A percentile compares a stretch with the other conserved stretches of the same genome.
Evolutionary conservation across 176 grass and related monocot species (phyloP).

Genomic region (Aegilops longissima): DNA sequence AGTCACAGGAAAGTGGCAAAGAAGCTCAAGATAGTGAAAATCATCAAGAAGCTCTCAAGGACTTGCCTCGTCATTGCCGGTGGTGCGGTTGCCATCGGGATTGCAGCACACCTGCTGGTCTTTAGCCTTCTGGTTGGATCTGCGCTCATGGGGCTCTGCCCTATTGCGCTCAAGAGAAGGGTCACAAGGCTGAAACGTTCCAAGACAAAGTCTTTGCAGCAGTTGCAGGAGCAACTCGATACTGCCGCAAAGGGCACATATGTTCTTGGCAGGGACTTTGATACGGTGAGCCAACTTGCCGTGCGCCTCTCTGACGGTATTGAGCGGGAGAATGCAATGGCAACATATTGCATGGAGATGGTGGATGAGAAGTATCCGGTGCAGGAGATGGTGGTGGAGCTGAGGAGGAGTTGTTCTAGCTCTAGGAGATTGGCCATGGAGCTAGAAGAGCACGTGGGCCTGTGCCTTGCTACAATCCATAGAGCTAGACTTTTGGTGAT

Average conservation of each 20-base stretch:
- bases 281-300: slow-evolving; percentile 44
- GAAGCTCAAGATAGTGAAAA: slow-evolving; percentile 24
- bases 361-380: slow-evolving; percentile 7
- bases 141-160: slow-evolving; percentile 18
- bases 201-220: background rate
- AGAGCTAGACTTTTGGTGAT: slow-evolving; percentile 47
- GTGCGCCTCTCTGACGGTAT: slow-evolving; percentile 40
- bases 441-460: slow-evolving; percentile 41
- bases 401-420: slow-evolving; percentile 36
- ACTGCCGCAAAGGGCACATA: slow-evolving; percentile 49
- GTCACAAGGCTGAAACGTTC: background rate
- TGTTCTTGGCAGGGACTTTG: slow-evolving; percentile 43
- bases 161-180: slow-evolving; percentile 11
- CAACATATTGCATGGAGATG: slow-evolving; percentile 29
- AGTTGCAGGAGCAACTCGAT: slow-evolving; percentile 44
- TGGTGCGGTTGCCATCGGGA: slow-evolving; percentile 8
- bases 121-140: slow-evolving; percentile 40
- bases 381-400: slow-evolving; percentile 33
- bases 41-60: slow-evolving; percentile 19
- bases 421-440: slow-evolving; percentile 30
- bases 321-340: slow-evolving; percentile 45
- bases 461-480: slow-evolving; percentile 52
- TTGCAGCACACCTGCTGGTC: slow-evolving; percentile 21
- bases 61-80: slow-evolving; percentile 7
- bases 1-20: slow-evolving; percentile 40